Base-by-base conservation (phyloP, 1,284 basidiomycete genomes). In the Cryptococcus floricola region DNA sequence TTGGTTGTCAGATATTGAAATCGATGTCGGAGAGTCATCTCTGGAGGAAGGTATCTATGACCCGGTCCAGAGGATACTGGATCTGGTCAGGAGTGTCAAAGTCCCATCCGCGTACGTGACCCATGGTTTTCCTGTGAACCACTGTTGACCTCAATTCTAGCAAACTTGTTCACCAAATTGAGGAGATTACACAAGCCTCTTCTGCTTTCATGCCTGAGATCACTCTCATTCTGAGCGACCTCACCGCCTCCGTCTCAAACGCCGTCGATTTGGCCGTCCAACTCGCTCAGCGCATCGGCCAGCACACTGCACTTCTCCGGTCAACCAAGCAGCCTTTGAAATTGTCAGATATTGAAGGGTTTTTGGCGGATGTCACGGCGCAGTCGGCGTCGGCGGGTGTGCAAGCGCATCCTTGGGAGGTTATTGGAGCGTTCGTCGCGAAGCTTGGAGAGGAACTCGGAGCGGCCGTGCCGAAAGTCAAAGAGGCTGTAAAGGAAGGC, bases 201-300 rank as follows among this genome's bases (percentile, higher is more conserved):
- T 75, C 83, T 0, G 89, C 90, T 0, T 79, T 95, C 42, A 86
- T 85, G 59, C 77, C 84, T 0, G 82, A 86, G 55, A 78, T 91
- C 13, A 80, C 89, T 3, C 82, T 85, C 3, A 85, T 87, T 43
- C 82, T 95, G 60, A 84, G 86, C 60, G 81, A 83, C 1, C 76
- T 94, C 16, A 85, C 83, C 54, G 84, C 85, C 53, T 81, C 84
- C 18, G 84, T 89, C 2, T 85, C 88, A 0, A 89, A 91, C 62
- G 82, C 92, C 2, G 86, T 90, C 60, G 90, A 93, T 75, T 89
- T 95, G 67, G 88, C 90, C 65, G 88, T 94, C 56, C 88, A 91
- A 88, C 82, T 96, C 48, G 92, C 91, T 0, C 89, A 94, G 80
- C 82, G 87, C 67, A 85, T 92, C 47, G 87, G 88, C 76, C 85